Conservation (phyloP, 805 yeast species). For the Nakazawaea ishiwadae region DNA sequence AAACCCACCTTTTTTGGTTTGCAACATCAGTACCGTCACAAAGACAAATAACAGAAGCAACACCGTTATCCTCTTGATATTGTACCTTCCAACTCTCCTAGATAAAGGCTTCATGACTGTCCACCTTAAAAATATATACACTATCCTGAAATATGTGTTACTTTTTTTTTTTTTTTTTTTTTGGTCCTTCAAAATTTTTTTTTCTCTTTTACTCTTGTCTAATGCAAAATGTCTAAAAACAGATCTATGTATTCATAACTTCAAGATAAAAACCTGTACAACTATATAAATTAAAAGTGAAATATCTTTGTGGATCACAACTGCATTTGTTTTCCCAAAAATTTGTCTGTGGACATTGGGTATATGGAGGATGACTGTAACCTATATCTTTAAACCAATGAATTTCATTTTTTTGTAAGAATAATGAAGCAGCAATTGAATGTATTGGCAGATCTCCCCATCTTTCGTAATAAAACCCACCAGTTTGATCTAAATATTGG, state of each 20-base stretch:
- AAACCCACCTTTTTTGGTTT: not conserved
- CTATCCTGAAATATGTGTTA: not conserved
- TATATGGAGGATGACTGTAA: constrained; percentile 29
- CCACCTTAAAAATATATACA: too few relatives aligned
- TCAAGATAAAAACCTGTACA: constrained; percentile 12
- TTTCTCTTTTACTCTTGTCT: too few relatives aligned
- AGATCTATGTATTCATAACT: not conserved
- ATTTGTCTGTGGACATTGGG: constrained; percentile 25
- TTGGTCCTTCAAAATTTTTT: too few relatives aligned
- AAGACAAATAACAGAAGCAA: not conserved
- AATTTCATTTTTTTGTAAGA: constrained; percentile 22
- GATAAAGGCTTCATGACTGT: too few relatives aligned
- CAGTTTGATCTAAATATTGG: constrained; percentile 56
- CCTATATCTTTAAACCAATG: constrained; percentile 29
- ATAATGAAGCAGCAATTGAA: constrained; percentile 36
- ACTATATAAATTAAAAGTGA: constrained; percentile 14
- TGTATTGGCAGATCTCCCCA: constrained; percentile 80
- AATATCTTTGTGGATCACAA: constrained; percentile 27
- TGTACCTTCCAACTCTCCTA: not conserved
- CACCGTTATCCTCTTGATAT: not conserved
- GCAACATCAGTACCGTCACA: not conserved
- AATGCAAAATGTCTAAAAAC: too few relatives aligned
- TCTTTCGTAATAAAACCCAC: constrained; percentile 82
- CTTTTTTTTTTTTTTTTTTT: too few relatives aligned
- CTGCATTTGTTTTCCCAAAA: constrained; percentile 20